Evolutionary conservation across 164 flowering plant species (phyloP).

Genomic region (Protea cynaroides): DNA sequence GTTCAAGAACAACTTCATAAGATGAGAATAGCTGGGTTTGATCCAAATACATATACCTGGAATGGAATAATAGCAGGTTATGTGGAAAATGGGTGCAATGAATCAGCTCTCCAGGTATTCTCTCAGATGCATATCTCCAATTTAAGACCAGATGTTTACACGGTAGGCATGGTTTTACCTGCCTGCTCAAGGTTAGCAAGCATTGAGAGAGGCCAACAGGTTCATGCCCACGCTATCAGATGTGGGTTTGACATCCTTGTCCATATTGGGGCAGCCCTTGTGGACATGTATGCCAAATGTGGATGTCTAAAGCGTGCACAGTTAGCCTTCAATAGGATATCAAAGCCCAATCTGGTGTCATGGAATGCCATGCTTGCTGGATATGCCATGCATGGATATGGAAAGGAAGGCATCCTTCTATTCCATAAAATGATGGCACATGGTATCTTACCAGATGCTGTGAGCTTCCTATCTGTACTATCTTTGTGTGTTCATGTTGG

Average conservation of each 20-base stretch:
- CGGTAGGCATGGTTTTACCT: constrained; percentile 44
- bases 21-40: constrained; percentile 50
- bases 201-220: constrained; percentile 56
- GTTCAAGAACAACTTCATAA: constrained; percentile 27
- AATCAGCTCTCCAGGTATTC: constrained; percentile 43
- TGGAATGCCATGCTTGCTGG: constrained; percentile 70
- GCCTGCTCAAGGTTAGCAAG: constrained; percentile 54
- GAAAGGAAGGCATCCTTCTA: constrained; percentile 51
- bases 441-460: constrained; percentile 48
- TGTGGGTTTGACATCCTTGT: constrained; percentile 39
- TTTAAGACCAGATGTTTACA: constrained; percentile 49
- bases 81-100: constrained; percentile 42
- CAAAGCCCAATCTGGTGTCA: constrained; percentile 43
- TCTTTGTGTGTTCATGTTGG: constrained; percentile 68
- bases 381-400: constrained; percentile 63
- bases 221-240: constrained; percentile 60
- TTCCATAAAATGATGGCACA: constrained; percentile 40
- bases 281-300: constrained; percentile 81
- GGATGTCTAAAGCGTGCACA: constrained; percentile 41
- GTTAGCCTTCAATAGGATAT: constrained; percentile 32
- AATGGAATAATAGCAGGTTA: constrained; percentile 62
- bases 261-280: constrained; percentile 52
- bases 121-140: constrained; percentile 34
- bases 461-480: constrained; percentile 62
- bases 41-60: constrained; percentile 58